These are phyloP conservation scores for Mycena sp. DNA, from an alignment of 1,284 basidiomycete species.

Conservation along the genomic window DNA sequence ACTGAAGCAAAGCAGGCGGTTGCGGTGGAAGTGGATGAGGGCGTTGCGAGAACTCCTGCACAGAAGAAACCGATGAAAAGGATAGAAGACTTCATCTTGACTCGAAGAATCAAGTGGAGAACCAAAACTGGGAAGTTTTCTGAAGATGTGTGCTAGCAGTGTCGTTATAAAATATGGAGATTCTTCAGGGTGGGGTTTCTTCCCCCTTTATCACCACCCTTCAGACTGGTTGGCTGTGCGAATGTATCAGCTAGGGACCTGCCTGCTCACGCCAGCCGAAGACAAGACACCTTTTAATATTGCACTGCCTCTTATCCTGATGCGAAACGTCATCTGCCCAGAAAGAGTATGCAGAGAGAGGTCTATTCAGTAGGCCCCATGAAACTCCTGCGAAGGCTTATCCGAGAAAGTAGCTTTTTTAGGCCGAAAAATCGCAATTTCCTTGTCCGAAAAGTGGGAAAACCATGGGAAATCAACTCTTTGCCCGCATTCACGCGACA, in stretches of 20 bases:
- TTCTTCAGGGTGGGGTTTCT: slow-evolving; percentile 5
- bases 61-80: slow-evolving; percentile 9
- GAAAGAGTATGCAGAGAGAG: neutral
- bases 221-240: slow-evolving; percentile 3
- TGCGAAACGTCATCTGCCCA: neutral
- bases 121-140: slow-evolving; percentile 9
- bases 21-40: slow-evolving; percentile 9
- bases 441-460: neutral
- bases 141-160: slow-evolving; percentile 11
- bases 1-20: neutral
- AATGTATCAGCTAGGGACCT: slow-evolving; percentile 10
- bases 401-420: neutral
- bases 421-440: neutral
- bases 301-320: neutral
- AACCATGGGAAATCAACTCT: neutral
- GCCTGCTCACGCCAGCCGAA: slow-evolving; percentile 10
- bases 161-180: slow-evolving; percentile 7
- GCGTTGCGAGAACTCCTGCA: slow-evolving; percentile 8
- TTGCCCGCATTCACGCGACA: neutral
- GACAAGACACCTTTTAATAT: slow-evolving; percentile 8
- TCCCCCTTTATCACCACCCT: slow-evolving; percentile 2
- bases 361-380: neutral
- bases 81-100: slow-evolving; percentile 11
- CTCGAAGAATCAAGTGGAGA: slow-evolving; percentile 10
- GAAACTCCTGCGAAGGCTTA: neutral